Evolutionary conservation across 352 stramenopile genomes (phyloP), one percentile per base, ranked within the genome.

Genomic region (Phytopythium sindhum): DNA sequence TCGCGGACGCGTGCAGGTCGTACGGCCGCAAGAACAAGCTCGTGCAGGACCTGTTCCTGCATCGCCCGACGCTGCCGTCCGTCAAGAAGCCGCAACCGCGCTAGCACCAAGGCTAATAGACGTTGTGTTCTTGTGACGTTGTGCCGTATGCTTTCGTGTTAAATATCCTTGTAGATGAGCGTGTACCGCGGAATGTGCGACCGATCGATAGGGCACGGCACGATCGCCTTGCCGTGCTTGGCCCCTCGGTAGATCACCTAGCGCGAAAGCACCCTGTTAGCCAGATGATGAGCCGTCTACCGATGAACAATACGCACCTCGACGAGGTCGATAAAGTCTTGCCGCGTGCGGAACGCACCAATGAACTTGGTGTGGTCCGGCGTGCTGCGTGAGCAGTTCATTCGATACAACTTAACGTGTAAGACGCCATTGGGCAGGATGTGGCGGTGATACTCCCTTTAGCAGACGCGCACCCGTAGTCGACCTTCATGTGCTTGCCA

Each of bases 341-440:
- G 88, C 23, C 81, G 81, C 19, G 72, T 81, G 4, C 67, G 74
- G 68, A 96, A 94, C 28, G 88, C 81, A 14, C 88, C 88, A 39
- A 96, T 93, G 59, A 94, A 96, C 65, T 95, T 96, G 57, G 86
- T 92, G 59, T 96, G 81, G 52, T 96, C 86, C 4, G 88, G 84
- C 60, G 85, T 93, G 15, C 87, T 96, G 33, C 3, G 17, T 1
- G 17, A 59, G 8, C 24, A 41, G 23, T n/a, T n/a, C n/a, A n/a
- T n/a, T n/a, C n/a, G n/a, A 11, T 9, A 17, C 23, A 37, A 37
- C 7, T 50, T 6, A 23, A 50, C 8, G 17, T 6, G 21, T 50
- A 7, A 50, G 28, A 17, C 21, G 15, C n/a, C 10, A 15, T 0
- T 31, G n/a, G 37, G 42, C 24, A 44, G 35, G 35, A 42, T 31